Base-by-base conservation (phyloP, 345 rosid species). In the Brassica cretica region DNA sequence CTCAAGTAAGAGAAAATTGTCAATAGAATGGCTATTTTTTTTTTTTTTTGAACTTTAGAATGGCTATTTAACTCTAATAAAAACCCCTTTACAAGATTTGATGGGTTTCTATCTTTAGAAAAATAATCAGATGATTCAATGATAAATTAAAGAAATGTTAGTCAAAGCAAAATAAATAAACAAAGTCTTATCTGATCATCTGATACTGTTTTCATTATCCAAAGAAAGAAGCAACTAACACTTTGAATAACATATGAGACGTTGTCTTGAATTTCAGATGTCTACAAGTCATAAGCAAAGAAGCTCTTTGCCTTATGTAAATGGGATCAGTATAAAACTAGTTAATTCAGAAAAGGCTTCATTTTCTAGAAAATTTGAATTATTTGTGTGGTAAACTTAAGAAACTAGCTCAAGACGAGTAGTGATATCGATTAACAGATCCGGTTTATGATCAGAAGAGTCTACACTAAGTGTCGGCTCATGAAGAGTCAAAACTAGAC, bases 301-400 rank as follows among this genome's bases (percentile, higher is more conserved):
- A 74, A 25, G 16, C 30, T 41, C 30, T 27, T 67, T 68, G 46
- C 68, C 73, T 41, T 19, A n/a, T 8, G 59, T 21, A 24, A 64
- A 29, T 37, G n/a, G 19, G 68, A 46, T 15, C 21, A 16, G 19
- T 27, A 33, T 19, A 29, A 66, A 75, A 60, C 46, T 75, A 5
- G 6, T 58, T 6, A 21, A 67, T 4, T 67, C 14, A 9, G 25
- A 75, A 14, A 39, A 39, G 59, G 39, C 71, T 41, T 73, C 76
- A 44, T 60, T 60, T 73, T 46, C 32, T 10, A 29, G 32, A 46
- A 7, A 64, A 2, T 21, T 33, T 35, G 55, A 74, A 55, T 64
- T 44, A 49, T 18, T 24, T 30, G 44, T 37, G 44, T 37, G 44
- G 2, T 8, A 37, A 10, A 37, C 6, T 7, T 33, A 5, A 33